Percentiles rank a stretch among this genome's conserved stretches.
phyloP scores from a whole-genome alignment of 1,139 yeast genomes.

The Magnusiomyces sp. region DNA sequence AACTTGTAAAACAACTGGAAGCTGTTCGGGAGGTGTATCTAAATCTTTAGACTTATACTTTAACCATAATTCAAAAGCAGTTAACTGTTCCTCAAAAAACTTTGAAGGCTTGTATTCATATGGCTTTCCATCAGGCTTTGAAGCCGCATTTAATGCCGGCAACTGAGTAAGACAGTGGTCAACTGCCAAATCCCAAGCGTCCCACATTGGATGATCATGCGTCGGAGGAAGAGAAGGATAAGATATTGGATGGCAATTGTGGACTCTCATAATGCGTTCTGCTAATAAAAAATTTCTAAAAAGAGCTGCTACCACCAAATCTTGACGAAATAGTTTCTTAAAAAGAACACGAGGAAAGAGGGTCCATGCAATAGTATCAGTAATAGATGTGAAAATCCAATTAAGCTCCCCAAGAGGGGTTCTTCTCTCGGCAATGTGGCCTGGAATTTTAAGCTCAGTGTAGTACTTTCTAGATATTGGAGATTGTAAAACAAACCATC shows the following conservation, averaged over 20 bases:
- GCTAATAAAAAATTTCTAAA: slow-evolving; percentile 89
- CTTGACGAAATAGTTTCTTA: slow-evolving; percentile 87
- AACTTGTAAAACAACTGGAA: slow-evolving; percentile 90
- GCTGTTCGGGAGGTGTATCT: slow-evolving; percentile 85
- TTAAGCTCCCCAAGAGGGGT: slow-evolving; percentile 94
- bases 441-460: slow-evolving; percentile 56
- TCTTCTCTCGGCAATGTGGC: slow-evolving; percentile 81
- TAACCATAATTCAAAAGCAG: slow-evolving; percentile 95
- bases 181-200: slow-evolving; percentile 94
- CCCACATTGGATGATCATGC: slow-evolving; percentile 91
- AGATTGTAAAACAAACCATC: slow-evolving; percentile 84
- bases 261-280: slow-evolving; percentile 86
- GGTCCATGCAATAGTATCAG: slow-evolving; percentile 98
- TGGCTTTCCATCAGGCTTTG: slow-evolving; percentile 26
- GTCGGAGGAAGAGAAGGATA: slow-evolving; percentile 88
- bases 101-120: slow-evolving; percentile 75
- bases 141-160: slow-evolving; percentile 32
- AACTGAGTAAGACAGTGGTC: slow-evolving; percentile 74
- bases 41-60: slow-evolving; percentile 68
- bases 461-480: slow-evolving; percentile 39
- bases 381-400: slow-evolving; percentile 97
- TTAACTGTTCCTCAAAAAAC: slow-evolving; percentile 89
- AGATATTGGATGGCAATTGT: slow-evolving; percentile 89
- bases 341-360: slow-evolving; percentile 80
- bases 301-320: slow-evolving; percentile 90